These are phyloP conservation scores for Septoria linicola DNA, from an alignment of 2,329 filamentous ascomycete species.

Conservation along the genomic window DNA sequence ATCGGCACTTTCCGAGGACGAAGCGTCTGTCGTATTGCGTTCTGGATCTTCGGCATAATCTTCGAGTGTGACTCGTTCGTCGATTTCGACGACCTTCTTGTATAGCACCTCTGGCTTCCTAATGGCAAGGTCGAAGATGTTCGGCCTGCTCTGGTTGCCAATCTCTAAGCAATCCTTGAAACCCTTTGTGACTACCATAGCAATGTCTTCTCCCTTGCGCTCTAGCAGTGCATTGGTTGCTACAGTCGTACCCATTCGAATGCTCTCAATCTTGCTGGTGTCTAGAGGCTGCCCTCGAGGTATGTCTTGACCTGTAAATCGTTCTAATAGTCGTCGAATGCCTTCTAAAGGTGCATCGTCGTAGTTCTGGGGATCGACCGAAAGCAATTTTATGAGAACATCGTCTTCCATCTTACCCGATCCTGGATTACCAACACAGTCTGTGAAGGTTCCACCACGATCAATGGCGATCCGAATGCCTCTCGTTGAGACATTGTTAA, in stretches of 20 bases:
- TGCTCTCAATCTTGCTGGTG: conserved; percentile 80
- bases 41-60: conserved; percentile 87
- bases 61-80: conserved; percentile 86
- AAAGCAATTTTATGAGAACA: conserved; percentile 82
- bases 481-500: conserved; percentile 32
- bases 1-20: conserved; percentile 49
- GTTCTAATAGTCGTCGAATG: conserved; percentile 79
- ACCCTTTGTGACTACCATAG: conserved; percentile 80
- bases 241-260: conserved; percentile 94
- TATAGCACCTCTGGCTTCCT: conserved; percentile 84
- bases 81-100: conserved; percentile 79
- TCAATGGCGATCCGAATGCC: conserved; percentile 74
- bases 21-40: conserved; percentile 58
- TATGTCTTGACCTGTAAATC: conserved; percentile 72
- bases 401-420: conserved; percentile 69
- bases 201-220: conserved; percentile 84
- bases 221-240: conserved; percentile 90
- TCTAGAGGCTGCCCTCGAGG: conserved; percentile 77
- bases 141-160: conserved; percentile 84
- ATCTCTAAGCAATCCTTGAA: conserved; percentile 87
- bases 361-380: conserved; percentile 88
- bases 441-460: conserved; percentile 87
- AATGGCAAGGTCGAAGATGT: conserved; percentile 89
- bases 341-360: conserved; percentile 87
- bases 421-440: conserved; percentile 80